Evolutionary conservation across 208 protist genomes (phyloP), one percentile per base, ranked within the genome.

Genomic region (Herpetomonas muscarum): DNA sequence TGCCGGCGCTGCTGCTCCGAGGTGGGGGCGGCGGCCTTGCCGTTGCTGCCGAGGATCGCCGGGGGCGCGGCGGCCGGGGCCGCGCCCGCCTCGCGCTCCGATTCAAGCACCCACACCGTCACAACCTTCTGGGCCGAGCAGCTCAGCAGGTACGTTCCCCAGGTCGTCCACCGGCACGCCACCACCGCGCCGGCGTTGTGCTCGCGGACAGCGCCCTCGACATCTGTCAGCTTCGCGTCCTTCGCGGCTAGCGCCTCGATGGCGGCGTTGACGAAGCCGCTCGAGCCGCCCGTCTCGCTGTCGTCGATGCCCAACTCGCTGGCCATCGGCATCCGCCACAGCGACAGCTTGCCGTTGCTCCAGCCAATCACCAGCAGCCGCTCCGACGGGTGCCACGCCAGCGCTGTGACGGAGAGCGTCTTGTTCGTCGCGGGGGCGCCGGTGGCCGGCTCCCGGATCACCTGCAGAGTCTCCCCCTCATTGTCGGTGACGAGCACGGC

Each of bases 371-470:
- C 60, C 5, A 97, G 64, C 22, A 91, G 44, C 24, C 65, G 29
- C 34, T 87, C 67, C 7, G 51, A 71, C 12, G 93, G 93, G 62
- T 97, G 93, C 93, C 93, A 97, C 9, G 78, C 69, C 22, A 96
- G 64, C 22, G 68, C 55, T 5, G 83, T 84, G 4, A 84, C 56
- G 15, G 47, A 57, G 24, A 63, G 61, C 19, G 26, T 46, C 26
- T 51, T 55, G 44, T 62, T 70, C 28, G 60, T 67, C 3, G 48
- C 36, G 4, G 62, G 55, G 39, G 57, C 55, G 57, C 64, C 70
- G 48, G 32, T 50, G 0, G 46, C 59, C 6, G 71, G 80, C 36
- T 74, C 64, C 17, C 81, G 55, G 4, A 89, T 61, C 3, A 63
- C 59, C 0, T 76, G 71, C 19, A 92, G 70, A n/a, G 70, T 55